Evolutionary conservation across 2,329 filamentous ascomycete species (phyloP), one percentile per base, ranked within the genome.

Genomic region (Emericellopsis atlantica): DNA sequence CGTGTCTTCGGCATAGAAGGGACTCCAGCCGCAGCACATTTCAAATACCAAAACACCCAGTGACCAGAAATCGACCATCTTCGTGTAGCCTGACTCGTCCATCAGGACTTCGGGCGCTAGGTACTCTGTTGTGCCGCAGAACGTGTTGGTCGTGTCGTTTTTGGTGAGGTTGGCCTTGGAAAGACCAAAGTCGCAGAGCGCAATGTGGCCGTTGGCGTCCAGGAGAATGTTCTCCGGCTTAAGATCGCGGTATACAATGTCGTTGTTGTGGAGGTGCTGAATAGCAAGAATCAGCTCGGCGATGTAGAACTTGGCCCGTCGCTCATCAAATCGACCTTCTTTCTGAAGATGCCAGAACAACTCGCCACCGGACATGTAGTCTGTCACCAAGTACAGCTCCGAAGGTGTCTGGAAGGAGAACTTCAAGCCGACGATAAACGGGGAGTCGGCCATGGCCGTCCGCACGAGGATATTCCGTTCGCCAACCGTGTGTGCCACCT

Each of bases 41-140:
- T 98, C 92, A 54, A 98, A 98, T 2, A 98, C 92, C 41, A 98
- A 71, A 37, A 98, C 92, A 43, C 92, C 92, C 11, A 98, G 72
- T 2, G 92, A 98, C 92, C 92, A 98, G 61, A 96, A 98, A 60
- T 98, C 92, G 6, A 98, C 92, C 92, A 98, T 96, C 67, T 96
- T 96, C 41, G 92, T 96, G 62, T 98, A 98, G 29, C 92, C 92
- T 54, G 88, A 85, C 65, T 98, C 92, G 51, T 98, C 92, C 36
- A 98, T 67, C 12, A 98, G 71, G 3, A 96, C 92, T 57, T 98
- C 92, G 0, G 92, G 92, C 0, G 92, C 92, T 16, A 98, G 74
- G 56, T 98, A 98, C 59, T 98, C 92, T 0, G 92, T 98, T 1
- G 92, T 98, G 46, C 92, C 92, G 58, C 92, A 98, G 62, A 98